Conservation (phyloP, 768 basidiomycete species). For the Kwoniella botswanensis region DNA sequence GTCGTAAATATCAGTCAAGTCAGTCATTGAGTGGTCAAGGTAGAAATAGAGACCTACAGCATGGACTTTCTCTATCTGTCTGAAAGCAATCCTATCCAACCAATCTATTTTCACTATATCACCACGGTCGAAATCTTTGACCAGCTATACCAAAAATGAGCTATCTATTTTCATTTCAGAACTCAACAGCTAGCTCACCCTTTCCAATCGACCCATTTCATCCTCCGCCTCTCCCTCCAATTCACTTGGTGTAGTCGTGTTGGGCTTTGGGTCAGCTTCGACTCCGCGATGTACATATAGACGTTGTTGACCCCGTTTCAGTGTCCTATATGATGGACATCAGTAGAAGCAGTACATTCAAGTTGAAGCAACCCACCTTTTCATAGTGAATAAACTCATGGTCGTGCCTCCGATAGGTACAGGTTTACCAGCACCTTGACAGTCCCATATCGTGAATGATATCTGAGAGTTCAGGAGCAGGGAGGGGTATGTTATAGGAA, state of each 20-base stretch:
- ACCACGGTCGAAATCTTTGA: slow-evolving; percentile 95
- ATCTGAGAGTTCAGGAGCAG: slow-evolving; percentile 87
- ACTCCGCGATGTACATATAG: slow-evolving; percentile 79
- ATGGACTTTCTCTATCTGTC: slow-evolving; percentile 94
- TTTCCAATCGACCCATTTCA: slow-evolving; percentile 94
- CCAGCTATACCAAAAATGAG: slow-evolving; percentile 54
- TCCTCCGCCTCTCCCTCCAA: slow-evolving; percentile 68
- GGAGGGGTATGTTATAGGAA: slow-evolving; percentile 92
- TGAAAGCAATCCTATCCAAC: slow-evolving; percentile 89
- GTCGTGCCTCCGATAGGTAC: slow-evolving; percentile 89
- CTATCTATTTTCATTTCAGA: background rate
- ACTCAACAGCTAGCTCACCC: slow-evolving; percentile 62
- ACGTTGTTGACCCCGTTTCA: slow-evolving; percentile 89
- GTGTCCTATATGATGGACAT: slow-evolving; percentile 65
- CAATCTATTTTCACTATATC: slow-evolving; percentile 94
- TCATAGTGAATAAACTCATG: slow-evolving; percentile 87
- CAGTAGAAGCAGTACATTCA: slow-evolving; percentile 8
- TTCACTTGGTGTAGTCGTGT: slow-evolving; percentile 87
- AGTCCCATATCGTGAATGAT: slow-evolving; percentile 95
- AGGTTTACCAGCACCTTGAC: slow-evolving; percentile 77
- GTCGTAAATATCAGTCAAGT: background rate
- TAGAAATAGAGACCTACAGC: slow-evolving; percentile 64
- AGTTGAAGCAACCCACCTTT: slow-evolving; percentile 67
- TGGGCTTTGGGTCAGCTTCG: slow-evolving; percentile 82
- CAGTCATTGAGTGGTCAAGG: background rate